Evolutionary conservation across 495 filamentous ascomycete species (phyloP).

Genomic region (Aspergillus egyptiacus): DNA sequence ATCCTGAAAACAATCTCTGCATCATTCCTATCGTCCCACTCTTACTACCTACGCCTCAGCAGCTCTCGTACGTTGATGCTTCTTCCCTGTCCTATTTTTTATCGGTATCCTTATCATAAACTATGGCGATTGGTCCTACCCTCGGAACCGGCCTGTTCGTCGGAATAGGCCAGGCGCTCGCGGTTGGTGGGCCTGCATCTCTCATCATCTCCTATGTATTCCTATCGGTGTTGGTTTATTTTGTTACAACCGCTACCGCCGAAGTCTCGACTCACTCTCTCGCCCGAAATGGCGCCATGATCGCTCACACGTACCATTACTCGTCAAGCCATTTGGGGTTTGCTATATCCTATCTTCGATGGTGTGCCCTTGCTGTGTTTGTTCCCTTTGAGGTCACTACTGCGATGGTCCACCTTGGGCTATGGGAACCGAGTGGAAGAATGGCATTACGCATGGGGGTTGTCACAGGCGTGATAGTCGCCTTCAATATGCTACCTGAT

Average conservation of each 20-base stretch:
- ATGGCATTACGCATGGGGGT: constrained; percentile 66
- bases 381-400: constrained; percentile 71
- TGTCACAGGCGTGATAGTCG: constrained; percentile 61
- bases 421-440: constrained; percentile 59
- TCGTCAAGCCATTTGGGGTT: constrained; percentile 45
- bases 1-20: neutral
- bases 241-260: constrained; percentile 54
- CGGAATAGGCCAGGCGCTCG: constrained; percentile 36
- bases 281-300: constrained; percentile 48
- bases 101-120: constrained; percentile 14
- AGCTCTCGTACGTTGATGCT: neutral
- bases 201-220: constrained; percentile 34
- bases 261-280: constrained; percentile 61
- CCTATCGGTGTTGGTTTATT: constrained; percentile 52
- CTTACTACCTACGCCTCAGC: neutral
- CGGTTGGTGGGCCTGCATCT: constrained; percentile 37
- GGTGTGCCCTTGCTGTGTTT: constrained; percentile 59
- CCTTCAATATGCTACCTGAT: constrained; percentile 75
- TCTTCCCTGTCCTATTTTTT: neutral
- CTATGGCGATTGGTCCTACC: constrained; percentile 34
- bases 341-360: constrained; percentile 56
- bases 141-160: constrained; percentile 39
- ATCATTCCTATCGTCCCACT: too few relatives aligned
- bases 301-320: constrained; percentile 50
- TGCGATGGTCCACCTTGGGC: constrained; percentile 74